Percentiles rank a stretch among this genome's conserved stretches.
Evolutionary conservation across 768 basidiomycete species (phyloP).

Genomic region (Trametes maxima): DNA sequence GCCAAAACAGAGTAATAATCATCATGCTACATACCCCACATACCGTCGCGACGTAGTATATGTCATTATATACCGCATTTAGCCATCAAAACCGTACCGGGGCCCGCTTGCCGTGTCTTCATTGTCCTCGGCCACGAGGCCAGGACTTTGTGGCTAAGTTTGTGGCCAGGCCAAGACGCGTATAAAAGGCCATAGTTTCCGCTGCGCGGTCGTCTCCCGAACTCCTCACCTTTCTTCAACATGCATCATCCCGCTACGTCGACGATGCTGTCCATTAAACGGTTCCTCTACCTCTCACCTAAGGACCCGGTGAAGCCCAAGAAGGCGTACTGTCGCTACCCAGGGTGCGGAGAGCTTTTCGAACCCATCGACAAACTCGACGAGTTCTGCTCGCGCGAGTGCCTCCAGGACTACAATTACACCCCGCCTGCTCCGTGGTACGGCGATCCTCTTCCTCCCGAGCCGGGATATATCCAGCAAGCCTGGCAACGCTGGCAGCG

Average conservation of each 20-base stretch:
- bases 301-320: neutral
- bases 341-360: neutral
- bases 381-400: constrained; percentile 7
- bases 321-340: constrained; percentile 7
- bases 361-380: constrained; percentile 1
- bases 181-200: too few relatives aligned
- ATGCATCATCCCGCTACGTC: neutral
- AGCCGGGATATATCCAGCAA: neutral
- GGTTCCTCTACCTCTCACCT: neutral
- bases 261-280: constrained; percentile 4
- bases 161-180: too few relatives aligned
- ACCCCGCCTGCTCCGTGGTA: constrained; percentile 2
- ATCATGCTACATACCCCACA: too few relatives aligned
- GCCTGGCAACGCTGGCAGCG: neutral
- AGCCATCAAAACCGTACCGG: too few relatives aligned
- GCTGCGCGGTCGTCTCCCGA: too few relatives aligned
- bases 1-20: too few relatives aligned
- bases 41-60: too few relatives aligned
- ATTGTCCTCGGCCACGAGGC: too few relatives aligned
- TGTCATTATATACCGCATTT: too few relatives aligned
- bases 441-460: neutral
- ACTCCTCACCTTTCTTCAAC: neutral
- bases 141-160: too few relatives aligned
- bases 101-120: too few relatives aligned
- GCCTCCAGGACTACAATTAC: constrained; percentile 13